Base-by-base conservation (phyloP, 148 eudicot genomes). In the Beta vulgaris region DNA sequence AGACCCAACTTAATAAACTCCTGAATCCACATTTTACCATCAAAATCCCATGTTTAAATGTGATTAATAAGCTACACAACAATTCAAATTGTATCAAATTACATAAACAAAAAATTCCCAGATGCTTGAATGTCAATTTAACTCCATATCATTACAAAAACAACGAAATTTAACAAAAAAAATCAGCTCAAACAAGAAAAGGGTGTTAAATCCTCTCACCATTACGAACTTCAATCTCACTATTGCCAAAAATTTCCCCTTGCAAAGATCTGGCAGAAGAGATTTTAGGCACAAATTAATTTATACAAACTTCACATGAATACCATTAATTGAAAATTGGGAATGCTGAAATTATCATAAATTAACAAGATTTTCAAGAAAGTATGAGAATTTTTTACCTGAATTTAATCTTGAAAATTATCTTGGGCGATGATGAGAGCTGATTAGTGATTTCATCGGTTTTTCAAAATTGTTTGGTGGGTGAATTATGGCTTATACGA, bases 211-310 rank as follows among this genome's bases (percentile, higher is more conserved):
- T 35, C 36, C 9, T 10, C 68, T 19, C 31, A 63, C 68, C 68
- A 63, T 36, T 7, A 35, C 16, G 68, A 63, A 28, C 25, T 63
- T 16, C 6, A 3, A 36, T 18, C 43, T 18, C 12, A 37, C 26
- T 26, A 10, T 35, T 63, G 42, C 68, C n/a, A 63, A 2, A 34
- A 63, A 35, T 63, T 6, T 26, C 40, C 19, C 68, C 68, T 21
- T 19, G 26, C 68, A 63, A 63, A 63, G 68, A 63, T 36, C 44
- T 63, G 68, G 67, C 40, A 62, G 25, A 62, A 62, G 13, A 62
- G 11, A 63, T 7, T 63, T 63, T 35, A 18, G 18, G 18, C 37
- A 32, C n/a, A 62, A 60, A 29, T 31, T 32, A 29, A 18, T 15
- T 11, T 19, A 1, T 32, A 62, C 36, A 32, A 32, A 34, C 53